These are phyloP conservation scores for Elongisporangium undulatum DNA, from an alignment of 352 stramenopile genomes.

Conservation along the genomic window DNA sequence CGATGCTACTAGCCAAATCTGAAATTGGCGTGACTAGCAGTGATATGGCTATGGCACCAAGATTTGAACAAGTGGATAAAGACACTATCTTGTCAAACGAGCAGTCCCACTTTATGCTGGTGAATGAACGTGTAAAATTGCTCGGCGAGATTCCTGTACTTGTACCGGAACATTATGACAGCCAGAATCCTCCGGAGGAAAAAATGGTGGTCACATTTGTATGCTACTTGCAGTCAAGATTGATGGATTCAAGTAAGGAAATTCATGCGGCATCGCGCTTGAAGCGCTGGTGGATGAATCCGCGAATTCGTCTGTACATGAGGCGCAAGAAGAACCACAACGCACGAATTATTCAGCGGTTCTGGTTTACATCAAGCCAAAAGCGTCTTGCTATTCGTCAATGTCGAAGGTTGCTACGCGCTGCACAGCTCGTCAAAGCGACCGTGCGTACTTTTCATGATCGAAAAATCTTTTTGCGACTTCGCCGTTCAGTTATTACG, in stretches of 20 bases:
- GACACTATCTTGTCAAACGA: constrained; percentile 56
- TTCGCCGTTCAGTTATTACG: constrained; percentile 23
- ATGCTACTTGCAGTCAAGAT: constrained; percentile 90
- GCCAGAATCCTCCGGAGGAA: constrained; percentile 88
- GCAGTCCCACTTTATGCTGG: constrained; percentile 79
- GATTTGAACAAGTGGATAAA: constrained; percentile 14
- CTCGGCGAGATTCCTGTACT: constrained; percentile 91
- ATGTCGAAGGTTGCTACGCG: constrained; percentile 56
- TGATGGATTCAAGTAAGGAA: constrained; percentile 93
- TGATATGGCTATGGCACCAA: constrained; percentile 13
- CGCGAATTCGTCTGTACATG: constrained; percentile 45
- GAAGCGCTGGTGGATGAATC: constrained; percentile 79
- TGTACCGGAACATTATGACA: constrained; percentile 86
- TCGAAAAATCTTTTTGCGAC: constrained; percentile 19
- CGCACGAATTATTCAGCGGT: constrained; percentile 61
- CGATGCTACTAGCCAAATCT: constrained; percentile 75
- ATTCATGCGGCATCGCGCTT: constrained; percentile 87
- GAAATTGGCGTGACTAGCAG: constrained; percentile 52
- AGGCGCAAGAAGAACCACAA: constrained; percentile 51
- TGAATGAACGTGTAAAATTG: constrained; percentile 87
- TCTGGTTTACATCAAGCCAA: constrained; percentile 79
- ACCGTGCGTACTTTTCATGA: constrained; percentile 19
- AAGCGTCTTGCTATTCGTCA: constrained; percentile 69
- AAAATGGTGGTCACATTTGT: constrained; percentile 94
- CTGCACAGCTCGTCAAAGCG: constrained; percentile 47